Base-by-base conservation (phyloP, 2,329 filamentous ascomycete species). In the Penicillium frequentans region DNA sequence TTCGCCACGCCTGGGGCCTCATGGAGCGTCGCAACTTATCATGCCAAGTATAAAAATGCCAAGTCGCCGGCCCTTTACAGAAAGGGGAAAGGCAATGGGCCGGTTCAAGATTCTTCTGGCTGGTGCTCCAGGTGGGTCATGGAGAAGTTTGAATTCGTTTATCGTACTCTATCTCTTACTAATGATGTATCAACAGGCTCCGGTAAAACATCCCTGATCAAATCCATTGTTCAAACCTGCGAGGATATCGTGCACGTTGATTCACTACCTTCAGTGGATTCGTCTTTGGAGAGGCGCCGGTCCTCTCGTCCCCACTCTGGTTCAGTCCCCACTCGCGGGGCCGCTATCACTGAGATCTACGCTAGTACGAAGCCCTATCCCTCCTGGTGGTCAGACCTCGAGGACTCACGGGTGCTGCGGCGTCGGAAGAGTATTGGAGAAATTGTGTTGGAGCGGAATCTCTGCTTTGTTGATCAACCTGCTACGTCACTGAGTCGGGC, bases 1-100 rank as follows among this genome's bases (percentile, higher is more conserved):
- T 8, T 70, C 71, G 9, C 66, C 67, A 10, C 67, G 68, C 49
- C 53, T 73, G 31, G 64, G 58, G 3, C 67, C 70, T 27, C 74
- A 76, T 57, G 73, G 77, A 68, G 67, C 77, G 13, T 77, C 79
- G n/a, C 93, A 98, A 73, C 83, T 99, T n/a, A 90, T 99, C 58
- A 99, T 99, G 95, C 95, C 95, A 5, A 96, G 92, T 69, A 88
- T 99, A 67, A 87, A 86, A 60, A 95, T 99, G 85, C 93, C 95
- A 3, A 90, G 86, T 59, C 86, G 95, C 49, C 84, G 92, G 51
- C 93, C 93, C 0, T 98, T 98, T 73, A 97, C 95, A 0, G 86
- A 90, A n/a, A 84, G 84, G 47, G 95, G 95, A 16, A 93, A 89
- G 76, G 83, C 83, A 33, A 84, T 98, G 72, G 93, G 93, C 1